Evolutionary conservation across 129 eudicot genomes (phyloP), one percentile per base, ranked within the genome.

Genomic region (Tagetes patula): DNA sequence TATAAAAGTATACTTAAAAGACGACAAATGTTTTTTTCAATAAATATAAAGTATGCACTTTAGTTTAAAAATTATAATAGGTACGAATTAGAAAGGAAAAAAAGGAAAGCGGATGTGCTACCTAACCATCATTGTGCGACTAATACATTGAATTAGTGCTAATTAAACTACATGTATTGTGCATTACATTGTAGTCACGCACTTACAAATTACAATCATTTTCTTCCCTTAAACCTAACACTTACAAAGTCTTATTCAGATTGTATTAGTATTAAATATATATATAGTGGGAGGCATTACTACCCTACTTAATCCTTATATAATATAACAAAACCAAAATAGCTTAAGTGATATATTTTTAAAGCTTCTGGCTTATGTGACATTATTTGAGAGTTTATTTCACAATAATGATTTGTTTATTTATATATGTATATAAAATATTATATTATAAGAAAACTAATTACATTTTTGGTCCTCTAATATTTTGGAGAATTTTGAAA

Each of bases 141-240:
- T 77, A 59, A 69, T 77, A 48, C 52, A 69, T 59, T 58, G 71
- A 47, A 59, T 46, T 69, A 69, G 75, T 76, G 70, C 42, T 59
- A 75, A 37, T 61, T 72, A 65, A 65, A 33, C 43, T 48, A 59
- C 69, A 53, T 8, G 83, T 11, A 85, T 73, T 50, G 73, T 85
- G 86, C 67, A 50, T 69, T 76, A 79, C 86, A 75, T 75, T 77
- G 75, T 83, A 76, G 83, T 69, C 56, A 45, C 52, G 86, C 95
- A 88, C 88, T 84, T 45, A 1, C 80, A 46, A 88, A 86, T 84
- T 45, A 1, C 80, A 46, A 65, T 81, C 76, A 36, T 66, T 77
- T 79, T 79, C 82, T 79, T 73, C 78, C 75, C 77, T 82, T 80
- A 40, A 68, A 73, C 89, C 89, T 84, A 86, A 85, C 88, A 79